Evolutionary conservation across 148 eudicot genomes (phyloP).

Genomic region (Linanthus parryae): DNA sequence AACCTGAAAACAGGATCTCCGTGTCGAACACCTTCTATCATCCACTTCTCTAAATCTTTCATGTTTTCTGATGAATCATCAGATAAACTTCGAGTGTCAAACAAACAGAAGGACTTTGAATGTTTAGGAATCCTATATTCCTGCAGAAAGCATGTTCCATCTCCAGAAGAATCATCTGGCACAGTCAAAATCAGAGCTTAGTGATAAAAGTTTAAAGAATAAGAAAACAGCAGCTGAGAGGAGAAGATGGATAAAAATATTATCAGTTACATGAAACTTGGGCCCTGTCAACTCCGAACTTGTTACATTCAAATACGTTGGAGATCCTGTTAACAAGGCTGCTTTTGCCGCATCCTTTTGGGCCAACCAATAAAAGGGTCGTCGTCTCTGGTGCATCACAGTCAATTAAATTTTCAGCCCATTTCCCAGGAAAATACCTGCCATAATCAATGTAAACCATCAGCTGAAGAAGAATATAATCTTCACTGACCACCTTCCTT

Average conservation of each 20-base stretch:
- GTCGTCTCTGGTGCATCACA: conserved; percentile 54
- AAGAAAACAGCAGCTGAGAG: too few relatives aligned
- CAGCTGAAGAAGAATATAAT: too few relatives aligned
- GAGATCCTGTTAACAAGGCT: conserved; percentile 76
- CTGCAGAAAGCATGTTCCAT: conserved; percentile 68
- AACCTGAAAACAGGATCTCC: conserved; percentile 69
- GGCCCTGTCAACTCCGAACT: conserved; percentile 69
- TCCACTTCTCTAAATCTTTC: conserved; percentile 51
- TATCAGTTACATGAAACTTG: conserved; percentile 95
- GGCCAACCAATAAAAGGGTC: conserved; percentile 65
- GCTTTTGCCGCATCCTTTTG: conserved; percentile 86
- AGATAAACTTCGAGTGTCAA: conserved; percentile 81
- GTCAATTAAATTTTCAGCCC: conserved; percentile 55
- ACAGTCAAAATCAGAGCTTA: too few relatives aligned
- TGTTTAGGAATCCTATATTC: conserved; percentile 67
- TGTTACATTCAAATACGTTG: conserved; percentile 62
- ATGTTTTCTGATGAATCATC: conserved; percentile 36
- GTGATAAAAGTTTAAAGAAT: too few relatives aligned
- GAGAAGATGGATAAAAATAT: conserved; percentile 2
- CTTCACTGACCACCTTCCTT: too few relatives aligned
- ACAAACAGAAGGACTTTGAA: conserved; percentile 59
- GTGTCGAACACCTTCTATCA: conserved; percentile 71
- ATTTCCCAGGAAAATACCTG: conserved; percentile 85
- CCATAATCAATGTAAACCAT: too few relatives aligned
- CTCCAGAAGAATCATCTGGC: conserved; percentile 34